These are phyloP conservation scores for Paspalum notatum DNA, from an alignment of 176 grass and related monocot genomes.

Conservation along the genomic window DNA sequence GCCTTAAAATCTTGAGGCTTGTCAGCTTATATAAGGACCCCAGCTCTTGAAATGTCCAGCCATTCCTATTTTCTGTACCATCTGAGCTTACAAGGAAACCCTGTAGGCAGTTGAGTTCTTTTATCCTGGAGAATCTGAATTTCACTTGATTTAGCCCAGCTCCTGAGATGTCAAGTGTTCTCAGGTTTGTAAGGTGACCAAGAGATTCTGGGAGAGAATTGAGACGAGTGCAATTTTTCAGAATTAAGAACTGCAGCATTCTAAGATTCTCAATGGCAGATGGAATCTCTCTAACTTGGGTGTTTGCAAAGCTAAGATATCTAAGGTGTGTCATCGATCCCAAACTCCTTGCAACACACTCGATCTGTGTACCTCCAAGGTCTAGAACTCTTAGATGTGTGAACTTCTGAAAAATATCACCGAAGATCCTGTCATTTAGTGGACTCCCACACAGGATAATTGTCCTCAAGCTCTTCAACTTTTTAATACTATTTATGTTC, in stretches of 20 bases:
- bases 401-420: slow-evolving; percentile 46
- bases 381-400: slow-evolving; percentile 61
- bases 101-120: slow-evolving; percentile 47
- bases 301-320: slow-evolving; percentile 62
- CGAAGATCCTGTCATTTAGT: slow-evolving; percentile 29
- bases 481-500: slow-evolving; percentile 16
- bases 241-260: slow-evolving; percentile 65
- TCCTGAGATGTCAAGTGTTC: slow-evolving; percentile 59
- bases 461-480: slow-evolving; percentile 48
- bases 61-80: slow-evolving; percentile 32
- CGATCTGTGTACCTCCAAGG: slow-evolving; percentile 49
- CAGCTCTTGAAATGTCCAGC: slow-evolving; percentile 50
- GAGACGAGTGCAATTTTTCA: slow-evolving; percentile 48
- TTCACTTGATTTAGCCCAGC: slow-evolving; percentile 40
- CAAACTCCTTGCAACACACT: slow-evolving; percentile 43
- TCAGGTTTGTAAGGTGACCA: slow-evolving; percentile 51
- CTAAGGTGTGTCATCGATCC: slow-evolving; percentile 58
- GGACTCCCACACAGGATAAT: slow-evolving; percentile 40
- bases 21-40: slow-evolving; percentile 42
- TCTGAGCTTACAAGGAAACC: slow-evolving; percentile 52
- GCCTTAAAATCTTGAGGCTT: slow-evolving; percentile 52
- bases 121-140: slow-evolving; percentile 44
- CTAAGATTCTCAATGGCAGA: slow-evolving; percentile 41
- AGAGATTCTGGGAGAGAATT: slow-evolving; percentile 41
- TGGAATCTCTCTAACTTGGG: slow-evolving; percentile 56